Evolutionary conservation across 805 yeast genomes (phyloP).

Genomic region (Cyberlindnera americana): DNA sequence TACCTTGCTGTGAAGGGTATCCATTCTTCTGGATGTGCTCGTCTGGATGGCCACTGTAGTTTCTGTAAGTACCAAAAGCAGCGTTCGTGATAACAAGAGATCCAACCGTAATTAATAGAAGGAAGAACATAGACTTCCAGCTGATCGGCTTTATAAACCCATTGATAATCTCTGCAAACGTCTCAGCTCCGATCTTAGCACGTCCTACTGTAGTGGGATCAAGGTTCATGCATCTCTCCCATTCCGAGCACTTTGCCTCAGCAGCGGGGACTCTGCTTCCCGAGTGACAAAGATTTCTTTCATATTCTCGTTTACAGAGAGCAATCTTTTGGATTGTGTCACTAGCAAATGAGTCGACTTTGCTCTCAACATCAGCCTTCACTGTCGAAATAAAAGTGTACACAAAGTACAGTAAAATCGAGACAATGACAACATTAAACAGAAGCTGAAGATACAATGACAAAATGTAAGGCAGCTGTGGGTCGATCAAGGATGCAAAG

Average conservation of each 20-base stretch:
- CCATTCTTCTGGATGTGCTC: conserved; percentile 2
- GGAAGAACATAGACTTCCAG: conserved; percentile 58
- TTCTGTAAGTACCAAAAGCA: conserved; percentile 43
- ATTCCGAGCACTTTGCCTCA: conserved; percentile 61
- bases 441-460: conserved; percentile 62
- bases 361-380: conserved; percentile 64
- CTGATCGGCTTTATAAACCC: conserved; percentile 70
- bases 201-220: conserved; percentile 68
- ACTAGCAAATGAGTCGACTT: conserved; percentile 58
- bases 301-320: conserved; percentile 64
- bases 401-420: conserved; percentile 48
- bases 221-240: conserved; percentile 81
- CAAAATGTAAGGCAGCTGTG: conserved; percentile 51
- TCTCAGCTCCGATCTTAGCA: conserved; percentile 73
- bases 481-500: conserved; percentile 33
- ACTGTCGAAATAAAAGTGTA: conserved; percentile 52
- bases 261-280: conserved; percentile 69
- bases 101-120: conserved; percentile 46
- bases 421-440: conserved; percentile 51
- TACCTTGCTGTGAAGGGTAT: conserved; percentile 8
- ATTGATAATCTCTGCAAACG: conserved; percentile 78
- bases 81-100: conserved; percentile 48
- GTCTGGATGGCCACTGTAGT: conserved; percentile 19
- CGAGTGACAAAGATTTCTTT: conserved; percentile 67
- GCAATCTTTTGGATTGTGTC: conserved; percentile 63